Conservation (phyloP, 495 filamentous ascomycete species). For the Penicillium lagena region DNA sequence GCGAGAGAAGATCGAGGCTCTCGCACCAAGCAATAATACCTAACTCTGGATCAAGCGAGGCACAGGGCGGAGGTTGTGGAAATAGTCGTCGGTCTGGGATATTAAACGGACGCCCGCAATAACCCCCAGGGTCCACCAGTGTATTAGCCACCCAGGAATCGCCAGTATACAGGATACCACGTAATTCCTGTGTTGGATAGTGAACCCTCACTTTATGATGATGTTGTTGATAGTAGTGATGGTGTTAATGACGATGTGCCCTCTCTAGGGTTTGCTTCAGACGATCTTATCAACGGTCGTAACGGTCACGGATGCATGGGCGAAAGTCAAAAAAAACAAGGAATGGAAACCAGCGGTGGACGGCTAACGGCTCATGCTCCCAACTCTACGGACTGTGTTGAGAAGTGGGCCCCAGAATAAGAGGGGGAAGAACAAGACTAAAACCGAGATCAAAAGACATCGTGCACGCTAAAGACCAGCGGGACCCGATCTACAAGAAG, state of each 20-base stretch:
- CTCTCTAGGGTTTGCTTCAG: background rate
- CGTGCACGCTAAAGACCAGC: too few species aligned
- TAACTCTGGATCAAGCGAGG: slow-evolving; percentile 4
- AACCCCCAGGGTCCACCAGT: slow-evolving; percentile 18
- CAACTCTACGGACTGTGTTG: too few species aligned
- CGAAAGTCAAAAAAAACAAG: slow-evolving; percentile 3
- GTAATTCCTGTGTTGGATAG: background rate
- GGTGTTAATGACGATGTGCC: too few species aligned
- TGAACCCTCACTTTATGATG: too few species aligned
- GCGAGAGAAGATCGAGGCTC: background rate
- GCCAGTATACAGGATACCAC: background rate
- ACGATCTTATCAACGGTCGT: slow-evolving; percentile 14
- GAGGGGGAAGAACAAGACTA: too few species aligned
- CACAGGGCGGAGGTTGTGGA: slow-evolving; percentile 11
- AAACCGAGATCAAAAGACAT: too few species aligned
- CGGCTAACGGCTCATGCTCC: too few species aligned
- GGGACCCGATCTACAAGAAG: too few species aligned
- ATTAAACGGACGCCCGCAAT: slow-evolving; percentile 18
- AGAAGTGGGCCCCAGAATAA: too few species aligned
- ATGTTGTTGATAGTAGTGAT: too few species aligned
- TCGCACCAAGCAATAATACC: background rate
- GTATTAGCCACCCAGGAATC: slow-evolving; percentile 4
- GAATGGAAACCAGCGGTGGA: background rate
- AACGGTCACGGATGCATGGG: slow-evolving; percentile 1
- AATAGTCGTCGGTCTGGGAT: slow-evolving; percentile 16